Evolutionary conservation across 768 basidiomycete genomes (phyloP).

Genomic region (Termitomyces sp.): DNA sequence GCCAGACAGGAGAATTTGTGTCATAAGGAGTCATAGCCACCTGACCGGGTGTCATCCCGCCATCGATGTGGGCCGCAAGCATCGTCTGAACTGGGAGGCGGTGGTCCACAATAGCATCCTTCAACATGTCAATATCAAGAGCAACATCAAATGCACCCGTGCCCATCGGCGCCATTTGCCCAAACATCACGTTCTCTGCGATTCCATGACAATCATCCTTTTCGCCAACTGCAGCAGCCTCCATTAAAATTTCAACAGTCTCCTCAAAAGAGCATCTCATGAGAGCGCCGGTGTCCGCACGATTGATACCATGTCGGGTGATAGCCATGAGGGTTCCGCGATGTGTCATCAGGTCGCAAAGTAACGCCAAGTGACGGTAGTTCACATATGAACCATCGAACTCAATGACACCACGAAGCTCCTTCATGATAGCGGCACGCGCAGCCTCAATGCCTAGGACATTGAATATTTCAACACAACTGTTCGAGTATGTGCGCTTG

Average conservation of each 20-base stretch:
- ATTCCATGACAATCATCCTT: conserved; percentile 98
- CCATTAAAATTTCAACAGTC: conserved; percentile 98
- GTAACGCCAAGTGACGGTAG: conserved; percentile 92
- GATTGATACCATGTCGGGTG: conserved; percentile 98
- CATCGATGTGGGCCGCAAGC: conserved; percentile 74
- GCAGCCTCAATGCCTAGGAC: conserved; percentile 97
- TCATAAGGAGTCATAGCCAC: conserved; percentile 98
- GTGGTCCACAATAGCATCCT: conserved; percentile 97
- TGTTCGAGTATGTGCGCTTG: conserved; percentile 92
- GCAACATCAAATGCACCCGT: conserved; percentile 96
- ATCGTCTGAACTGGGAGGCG: conserved; percentile 82
- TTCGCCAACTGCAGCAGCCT: conserved; percentile 96
- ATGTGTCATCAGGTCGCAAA: conserved; percentile 98
- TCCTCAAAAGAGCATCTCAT: conserved; percentile 99
- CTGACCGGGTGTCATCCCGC: conserved; percentile 87
- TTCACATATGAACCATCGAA: conserved; percentile 99
- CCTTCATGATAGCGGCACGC: conserved; percentile 89
- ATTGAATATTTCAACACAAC: conserved; percentile 90
- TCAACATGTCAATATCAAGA: conserved; percentile 96
- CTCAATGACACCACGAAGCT: conserved; percentile 93
- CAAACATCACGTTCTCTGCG: conserved; percentile 99
- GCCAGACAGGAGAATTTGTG: conserved; percentile 82
- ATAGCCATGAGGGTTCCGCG: conserved; percentile 95
- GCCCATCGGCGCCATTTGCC: conserved; percentile 99
- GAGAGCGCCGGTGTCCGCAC: conserved; percentile 96